A percentile compares a stretch with the other conserved stretches of the same genome.
Conservation (phyloP, 2,329 filamentous ascomycete species). For the Atkinsonella texensis region DNA sequence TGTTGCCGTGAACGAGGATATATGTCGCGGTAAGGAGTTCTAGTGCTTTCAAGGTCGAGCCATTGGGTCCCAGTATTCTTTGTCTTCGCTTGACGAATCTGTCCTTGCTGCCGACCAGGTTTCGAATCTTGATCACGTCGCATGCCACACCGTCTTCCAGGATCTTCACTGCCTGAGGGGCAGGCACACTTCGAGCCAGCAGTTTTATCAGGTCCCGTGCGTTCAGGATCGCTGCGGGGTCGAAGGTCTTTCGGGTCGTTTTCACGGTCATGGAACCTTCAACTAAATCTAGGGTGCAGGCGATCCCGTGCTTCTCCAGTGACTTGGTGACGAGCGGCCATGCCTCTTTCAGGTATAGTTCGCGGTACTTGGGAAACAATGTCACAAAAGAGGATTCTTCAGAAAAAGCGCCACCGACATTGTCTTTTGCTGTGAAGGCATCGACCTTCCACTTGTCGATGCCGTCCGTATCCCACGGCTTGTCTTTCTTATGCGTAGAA, state of each 20-base stretch:
- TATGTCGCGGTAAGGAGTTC: slow-evolving; percentile 87
- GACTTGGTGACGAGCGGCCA: slow-evolving; percentile 86
- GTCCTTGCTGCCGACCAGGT: slow-evolving; percentile 83
- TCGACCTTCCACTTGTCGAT: slow-evolving; percentile 97
- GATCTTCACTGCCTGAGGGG: slow-evolving; percentile 87
- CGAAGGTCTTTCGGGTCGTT: slow-evolving; percentile 82
- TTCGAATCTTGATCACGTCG: slow-evolving; percentile 93
- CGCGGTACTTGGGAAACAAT: slow-evolving; percentile 92
- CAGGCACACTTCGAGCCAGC: slow-evolving; percentile 80
- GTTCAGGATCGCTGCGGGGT: slow-evolving; percentile 87
- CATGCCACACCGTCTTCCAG: slow-evolving; percentile 83
- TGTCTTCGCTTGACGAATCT: slow-evolving; percentile 91
- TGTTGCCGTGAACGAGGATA: slow-evolving; percentile 93
- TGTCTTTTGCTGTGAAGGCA: slow-evolving; percentile 74
- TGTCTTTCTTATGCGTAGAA: slow-evolving; percentile 78
- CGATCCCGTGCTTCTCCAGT: slow-evolving; percentile 78
- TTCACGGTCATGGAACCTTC: slow-evolving; percentile 96
- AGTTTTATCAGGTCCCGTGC: slow-evolving; percentile 91
- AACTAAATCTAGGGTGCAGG: slow-evolving; percentile 84
- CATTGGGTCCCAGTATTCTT: slow-evolving; percentile 81
- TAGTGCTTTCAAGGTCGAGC: slow-evolving; percentile 85
- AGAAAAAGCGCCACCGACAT: slow-evolving; percentile 70
- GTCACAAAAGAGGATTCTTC: slow-evolving; percentile 86
- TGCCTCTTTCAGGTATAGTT: slow-evolving; percentile 81
- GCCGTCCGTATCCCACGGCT: slow-evolving; percentile 93